Conservation (phyloP, 2,329 filamentous ascomycete species). For the Ophiobolus disseminans region DNA sequence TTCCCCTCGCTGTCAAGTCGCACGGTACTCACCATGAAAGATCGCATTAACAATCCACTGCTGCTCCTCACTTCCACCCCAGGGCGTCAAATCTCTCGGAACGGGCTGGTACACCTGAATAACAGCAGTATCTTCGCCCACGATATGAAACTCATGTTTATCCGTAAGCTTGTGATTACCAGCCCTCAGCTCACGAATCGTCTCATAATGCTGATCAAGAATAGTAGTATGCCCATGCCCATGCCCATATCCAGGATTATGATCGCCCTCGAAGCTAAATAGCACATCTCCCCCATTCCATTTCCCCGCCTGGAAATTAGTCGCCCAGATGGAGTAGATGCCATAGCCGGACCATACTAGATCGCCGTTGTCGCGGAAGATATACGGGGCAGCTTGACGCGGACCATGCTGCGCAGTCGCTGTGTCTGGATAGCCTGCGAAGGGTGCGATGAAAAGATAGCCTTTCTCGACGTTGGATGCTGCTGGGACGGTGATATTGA, state of each 20-base stretch:
- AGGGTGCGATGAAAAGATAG: conserved; percentile 55
- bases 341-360: conserved; percentile 65
- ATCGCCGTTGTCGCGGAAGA: conserved; percentile 62
- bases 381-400: conserved; percentile 62
- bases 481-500: conserved; percentile 56
- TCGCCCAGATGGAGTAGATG: conserved; percentile 60
- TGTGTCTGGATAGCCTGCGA: conserved; percentile 30
- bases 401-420: conserved; percentile 52
- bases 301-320: conserved; percentile 61
- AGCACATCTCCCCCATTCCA: conserved; percentile 62
- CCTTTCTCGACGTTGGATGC: conserved; percentile 51
- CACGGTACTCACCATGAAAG: conserved; percentile 48
- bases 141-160: conserved; percentile 63
- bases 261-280: conserved; percentile 61
- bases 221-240: conserved; percentile 39
- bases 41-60: conserved; percentile 64
- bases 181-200: conserved; percentile 60
- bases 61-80: conserved; percentile 57
- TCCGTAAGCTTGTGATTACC: conserved; percentile 53
- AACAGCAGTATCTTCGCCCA: conserved; percentile 61
- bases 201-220: conserved; percentile 63
- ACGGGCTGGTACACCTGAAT: conserved; percentile 63
- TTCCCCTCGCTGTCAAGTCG: not conserved
- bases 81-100: conserved; percentile 45
- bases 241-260: conserved; percentile 16